A percentile compares a stretch with the other conserved stretches of the same genome.
Conservation (phyloP, 305 asterid species). For the Fraxinus platypoda region DNA sequence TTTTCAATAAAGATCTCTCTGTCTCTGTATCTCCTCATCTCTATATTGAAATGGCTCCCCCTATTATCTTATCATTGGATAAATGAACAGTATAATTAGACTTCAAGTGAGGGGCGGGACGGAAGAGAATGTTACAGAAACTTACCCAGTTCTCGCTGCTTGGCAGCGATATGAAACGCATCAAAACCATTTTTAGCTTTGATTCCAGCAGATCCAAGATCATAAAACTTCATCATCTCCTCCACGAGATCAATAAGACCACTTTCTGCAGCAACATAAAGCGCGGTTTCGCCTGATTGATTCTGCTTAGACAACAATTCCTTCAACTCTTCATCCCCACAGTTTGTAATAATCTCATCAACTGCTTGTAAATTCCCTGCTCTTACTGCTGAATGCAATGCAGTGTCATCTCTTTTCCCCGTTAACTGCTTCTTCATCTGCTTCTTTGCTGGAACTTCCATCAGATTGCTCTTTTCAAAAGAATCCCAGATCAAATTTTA, state of each 20-base stretch:
- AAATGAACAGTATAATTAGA: background rate
- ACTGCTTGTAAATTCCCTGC: slow-evolving; percentile 45
- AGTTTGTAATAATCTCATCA: slow-evolving; percentile 41
- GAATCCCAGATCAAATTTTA: slow-evolving; percentile 24
- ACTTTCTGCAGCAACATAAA: slow-evolving; percentile 70
- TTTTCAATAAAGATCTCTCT: background rate
- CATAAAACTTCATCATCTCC: slow-evolving; percentile 56
- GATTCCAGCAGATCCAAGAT: slow-evolving; percentile 50
- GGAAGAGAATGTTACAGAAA: background rate
- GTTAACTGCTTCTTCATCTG: slow-evolving; percentile 63
- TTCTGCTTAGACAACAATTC: slow-evolving; percentile 58
- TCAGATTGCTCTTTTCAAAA: background rate
- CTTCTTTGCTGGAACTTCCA: slow-evolving; percentile 41
- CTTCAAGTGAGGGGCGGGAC: background rate
- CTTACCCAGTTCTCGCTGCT: slow-evolving; percentile 62
- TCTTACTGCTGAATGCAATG: slow-evolving; percentile 64
- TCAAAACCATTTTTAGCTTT: slow-evolving; percentile 74
- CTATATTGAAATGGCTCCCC: background rate
- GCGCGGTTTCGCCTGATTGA: slow-evolving; percentile 69
- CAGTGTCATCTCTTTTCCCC: slow-evolving; percentile 62
- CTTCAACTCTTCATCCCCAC: slow-evolving; percentile 34
- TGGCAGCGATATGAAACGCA: slow-evolving; percentile 82
- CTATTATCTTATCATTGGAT: background rate
- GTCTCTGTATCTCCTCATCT: background rate
- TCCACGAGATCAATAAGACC: slow-evolving; percentile 53